Percentiles rank a stretch among this genome's conserved stretches.
These are phyloP conservation scores for Vaccinium myrtillus DNA, from an alignment of 148 eudicot genomes.

Conservation along the genomic window DNA sequence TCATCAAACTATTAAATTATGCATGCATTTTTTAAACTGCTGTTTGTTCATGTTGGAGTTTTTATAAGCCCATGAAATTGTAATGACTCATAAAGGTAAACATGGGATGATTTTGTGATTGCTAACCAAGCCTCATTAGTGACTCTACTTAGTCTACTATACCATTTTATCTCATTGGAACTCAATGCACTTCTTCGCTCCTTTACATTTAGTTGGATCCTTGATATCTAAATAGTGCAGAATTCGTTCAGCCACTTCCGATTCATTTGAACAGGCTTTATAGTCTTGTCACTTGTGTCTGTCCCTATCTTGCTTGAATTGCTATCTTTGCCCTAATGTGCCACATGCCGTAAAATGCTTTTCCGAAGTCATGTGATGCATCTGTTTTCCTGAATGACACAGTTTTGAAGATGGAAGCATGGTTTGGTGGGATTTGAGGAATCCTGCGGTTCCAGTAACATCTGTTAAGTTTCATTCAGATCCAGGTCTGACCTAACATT, in stretches of 20 bases:
- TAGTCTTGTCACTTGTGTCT: not conserved
- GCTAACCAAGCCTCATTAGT: not conserved
- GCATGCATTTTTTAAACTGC: not conserved
- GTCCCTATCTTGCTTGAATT: constrained; percentile 3
- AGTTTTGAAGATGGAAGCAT: constrained; percentile 85
- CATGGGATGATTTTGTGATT: not conserved
- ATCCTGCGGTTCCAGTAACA: constrained; percentile 55
- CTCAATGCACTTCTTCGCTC: not conserved
- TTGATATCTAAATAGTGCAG: constrained; percentile 1
- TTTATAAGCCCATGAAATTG: not conserved
- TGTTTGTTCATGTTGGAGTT: not conserved
- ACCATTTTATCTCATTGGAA: not conserved
- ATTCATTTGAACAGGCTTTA: not conserved
- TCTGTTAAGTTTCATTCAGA: constrained; percentile 73
- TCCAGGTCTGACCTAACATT: constrained; percentile 48
- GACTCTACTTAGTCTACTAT: not conserved
- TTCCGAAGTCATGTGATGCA: not conserved
- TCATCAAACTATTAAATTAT: not conserved
- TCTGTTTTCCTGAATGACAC: constrained; percentile 4
- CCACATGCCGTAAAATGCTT: not conserved
- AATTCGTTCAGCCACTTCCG: not conserved
- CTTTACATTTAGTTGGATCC: not conserved
- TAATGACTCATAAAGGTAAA: not conserved
- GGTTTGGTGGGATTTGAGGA: constrained; percentile 90
- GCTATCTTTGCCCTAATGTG: not conserved